Base-by-base conservation (phyloP, 106 monocot genomes). In the Dendrobium chrysotoxum region DNA sequence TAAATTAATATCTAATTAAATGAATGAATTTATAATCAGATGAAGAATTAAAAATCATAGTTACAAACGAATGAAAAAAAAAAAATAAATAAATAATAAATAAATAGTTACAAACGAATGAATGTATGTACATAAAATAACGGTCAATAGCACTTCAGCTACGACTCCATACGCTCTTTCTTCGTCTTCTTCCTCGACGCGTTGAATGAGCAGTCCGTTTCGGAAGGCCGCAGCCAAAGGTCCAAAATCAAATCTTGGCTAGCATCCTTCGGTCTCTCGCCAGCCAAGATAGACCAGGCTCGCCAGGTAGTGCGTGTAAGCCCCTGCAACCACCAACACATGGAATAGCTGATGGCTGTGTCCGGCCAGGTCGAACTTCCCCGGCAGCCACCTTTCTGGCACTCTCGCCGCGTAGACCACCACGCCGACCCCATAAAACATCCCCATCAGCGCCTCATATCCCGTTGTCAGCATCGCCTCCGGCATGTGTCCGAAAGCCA, bases 291-390 rank as follows among this genome's bases (percentile, higher is more conserved):
- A 88, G 28, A 79, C 79, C 68, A 85, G 9, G 5, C 82, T 79
- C 6, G 82, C 84, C 55, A 82, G 79, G 50, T 85, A 88, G 58
- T 88, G 84, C 13, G 88, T 79, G 72, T 85, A 88, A 17, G 88
- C 88, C 9, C 88, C 88, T 0, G 88, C 88, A 47, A 88, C 80
- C 3, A 88, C 88, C 1, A 84, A 68, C 15, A 85, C 82, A 74
- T 88, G 88, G 45, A 84, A 88, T 12, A 88, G 57, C 72, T 88
- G 88, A 77, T 88, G 88, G 77, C 88, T 88, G 53, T 88, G 88
- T 11, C 88, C 88, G 21, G 77, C 79, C 18, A 88, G 38, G 55
- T 88, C 88, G 21, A 84, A 88, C 55, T 39, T 85, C 72, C 88
- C 88, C 16, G 88, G 88, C 79, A 88, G 16, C 88, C 88, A 88